These are phyloP conservation scores for Leishmania turanica DNA, from an alignment of 208 protist genomes.

Conservation along the genomic window DNA sequence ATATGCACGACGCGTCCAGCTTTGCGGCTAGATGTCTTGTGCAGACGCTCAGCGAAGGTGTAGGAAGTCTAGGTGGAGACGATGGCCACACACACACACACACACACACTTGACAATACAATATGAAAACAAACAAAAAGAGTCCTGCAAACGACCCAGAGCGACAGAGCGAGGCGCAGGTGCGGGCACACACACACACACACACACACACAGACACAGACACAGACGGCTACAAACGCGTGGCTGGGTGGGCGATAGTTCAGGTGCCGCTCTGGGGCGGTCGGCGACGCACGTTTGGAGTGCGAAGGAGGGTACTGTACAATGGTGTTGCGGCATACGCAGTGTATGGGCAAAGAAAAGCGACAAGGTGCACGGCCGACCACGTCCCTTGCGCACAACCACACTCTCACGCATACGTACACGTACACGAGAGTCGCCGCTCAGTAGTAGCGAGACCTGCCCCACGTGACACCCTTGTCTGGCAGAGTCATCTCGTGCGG, in stretches of 20 bases:
- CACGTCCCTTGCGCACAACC: not conserved
- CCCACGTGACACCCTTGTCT: slow-evolving; percentile 65
- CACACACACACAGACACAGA: not conserved
- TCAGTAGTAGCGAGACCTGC: slow-evolving; percentile 66
- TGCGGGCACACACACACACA: not conserved
- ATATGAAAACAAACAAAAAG: not conserved
- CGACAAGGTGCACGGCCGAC: not conserved
- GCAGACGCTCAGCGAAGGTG: not conserved
- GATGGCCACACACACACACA: not conserved
- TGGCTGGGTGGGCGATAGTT: not conserved
- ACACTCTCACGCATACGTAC: not conserved
- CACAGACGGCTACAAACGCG: not conserved
- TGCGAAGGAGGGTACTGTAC: not conserved
- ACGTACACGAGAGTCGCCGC: not conserved
- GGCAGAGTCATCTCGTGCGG: slow-evolving; percentile 62
- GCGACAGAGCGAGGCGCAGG: not conserved
- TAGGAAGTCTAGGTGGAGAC: not conserved
- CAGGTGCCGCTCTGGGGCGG: not conserved
- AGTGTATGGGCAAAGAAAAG: not conserved
- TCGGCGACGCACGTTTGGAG: not conserved
- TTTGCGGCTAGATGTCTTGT: not conserved
- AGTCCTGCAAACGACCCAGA: not conserved
- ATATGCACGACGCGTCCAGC: not conserved
- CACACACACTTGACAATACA: not conserved
- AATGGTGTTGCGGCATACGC: not conserved